phyloP scores from a whole-genome alignment of 2,329 filamentous ascomycete species.

The Peltaster fructicola region DNA sequence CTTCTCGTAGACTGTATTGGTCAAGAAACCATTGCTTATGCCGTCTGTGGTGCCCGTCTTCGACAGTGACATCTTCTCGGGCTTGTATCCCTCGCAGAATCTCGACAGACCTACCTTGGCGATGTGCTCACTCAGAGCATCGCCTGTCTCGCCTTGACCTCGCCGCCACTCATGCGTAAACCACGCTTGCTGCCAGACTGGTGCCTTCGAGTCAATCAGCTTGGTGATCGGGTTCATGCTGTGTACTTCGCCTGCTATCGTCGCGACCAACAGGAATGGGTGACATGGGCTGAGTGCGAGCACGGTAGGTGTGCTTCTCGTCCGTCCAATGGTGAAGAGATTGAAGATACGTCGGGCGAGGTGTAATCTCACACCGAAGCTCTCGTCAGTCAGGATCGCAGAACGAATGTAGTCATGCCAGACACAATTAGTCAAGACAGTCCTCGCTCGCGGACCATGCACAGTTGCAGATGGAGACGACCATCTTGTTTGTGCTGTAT shows the following conservation, averaged over 20 bases:
- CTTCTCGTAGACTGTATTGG: slow-evolving; percentile 28
- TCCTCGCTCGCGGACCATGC: slow-evolving; percentile 30
- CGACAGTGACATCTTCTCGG: slow-evolving; percentile 8
- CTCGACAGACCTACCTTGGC: slow-evolving; percentile 13
- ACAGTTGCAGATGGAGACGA: slow-evolving; percentile 28
- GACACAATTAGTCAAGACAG: slow-evolving; percentile 29
- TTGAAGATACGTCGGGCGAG: slow-evolving; percentile 36
- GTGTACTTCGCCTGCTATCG: slow-evolving; percentile 33
- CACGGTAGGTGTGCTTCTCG: slow-evolving; percentile 21
- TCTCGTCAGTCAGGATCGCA: slow-evolving; percentile 37
- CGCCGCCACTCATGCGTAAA: slow-evolving; percentile 39
- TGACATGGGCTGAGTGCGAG: slow-evolving; percentile 35
- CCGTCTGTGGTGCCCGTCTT: slow-evolving; percentile 9
- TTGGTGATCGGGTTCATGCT: slow-evolving; percentile 35
- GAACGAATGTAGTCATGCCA: slow-evolving; percentile 40
- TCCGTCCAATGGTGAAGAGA: slow-evolving; percentile 21
- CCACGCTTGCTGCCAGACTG: slow-evolving; percentile 37
- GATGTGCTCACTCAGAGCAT: slow-evolving; percentile 2
- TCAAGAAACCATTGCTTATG: slow-evolving; percentile 8
- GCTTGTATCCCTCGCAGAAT: slow-evolving; percentile 26
- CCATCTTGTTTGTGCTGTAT: slow-evolving; percentile 28
- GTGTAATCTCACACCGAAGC: slow-evolving; percentile 31
- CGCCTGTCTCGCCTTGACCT: slow-evolving; percentile 6
- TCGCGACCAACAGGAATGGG: slow-evolving; percentile 35
- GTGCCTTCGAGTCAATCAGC: slow-evolving; percentile 31